These are phyloP conservation scores for Xylariaceae sp. DNA, from an alignment of 2,329 filamentous ascomycete genomes.

Conservation along the genomic window DNA sequence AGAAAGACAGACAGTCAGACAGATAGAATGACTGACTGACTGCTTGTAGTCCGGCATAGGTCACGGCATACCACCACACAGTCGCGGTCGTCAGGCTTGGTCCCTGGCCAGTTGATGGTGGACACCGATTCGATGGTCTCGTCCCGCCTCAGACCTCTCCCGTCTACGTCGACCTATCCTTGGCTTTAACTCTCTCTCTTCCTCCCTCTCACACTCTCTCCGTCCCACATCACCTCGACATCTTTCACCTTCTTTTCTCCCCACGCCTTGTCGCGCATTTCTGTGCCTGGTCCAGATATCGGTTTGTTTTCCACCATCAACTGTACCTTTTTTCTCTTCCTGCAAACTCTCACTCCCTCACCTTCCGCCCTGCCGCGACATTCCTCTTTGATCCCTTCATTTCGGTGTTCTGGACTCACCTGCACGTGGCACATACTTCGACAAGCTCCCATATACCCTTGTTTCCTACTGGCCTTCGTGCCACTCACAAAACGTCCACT, in stretches of 20 bases:
- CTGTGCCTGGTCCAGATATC: slow-evolving; percentile 3
- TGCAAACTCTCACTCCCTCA: slow-evolving; percentile 5
- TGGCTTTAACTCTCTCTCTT: slow-evolving; percentile 14
- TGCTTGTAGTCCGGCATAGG: no score
- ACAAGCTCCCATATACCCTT: slow-evolving; percentile 17
- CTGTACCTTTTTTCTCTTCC: slow-evolving; percentile 9
- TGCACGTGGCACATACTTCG: slow-evolving; percentile 16
- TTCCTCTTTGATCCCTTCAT: slow-evolving; percentile 7
- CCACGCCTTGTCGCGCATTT: slow-evolving; percentile 11
- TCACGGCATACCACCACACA: no score
- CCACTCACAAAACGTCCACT: slow-evolving; percentile 17
- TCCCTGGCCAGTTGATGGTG: slow-evolving; percentile 19
- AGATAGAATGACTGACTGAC: no score
- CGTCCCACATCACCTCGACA: slow-evolving; percentile 12
- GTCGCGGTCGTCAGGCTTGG: slow-evolving; percentile 15
- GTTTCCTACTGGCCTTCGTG: slow-evolving; percentile 18
- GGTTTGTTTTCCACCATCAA: slow-evolving; percentile 5
- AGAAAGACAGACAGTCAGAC: no score
- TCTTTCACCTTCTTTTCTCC: slow-evolving; percentile 19
- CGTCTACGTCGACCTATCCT: slow-evolving; percentile 19
- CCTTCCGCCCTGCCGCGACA: slow-evolving; percentile 8
- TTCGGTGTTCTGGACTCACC: slow-evolving; percentile 11
- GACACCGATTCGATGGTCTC: slow-evolving; percentile 26
- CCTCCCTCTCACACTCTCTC: slow-evolving; percentile 15
- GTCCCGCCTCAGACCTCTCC: slow-evolving; percentile 28